Evolutionary conservation across 176 grass and related monocot species (phyloP).

Genomic region (Canna indica): DNA sequence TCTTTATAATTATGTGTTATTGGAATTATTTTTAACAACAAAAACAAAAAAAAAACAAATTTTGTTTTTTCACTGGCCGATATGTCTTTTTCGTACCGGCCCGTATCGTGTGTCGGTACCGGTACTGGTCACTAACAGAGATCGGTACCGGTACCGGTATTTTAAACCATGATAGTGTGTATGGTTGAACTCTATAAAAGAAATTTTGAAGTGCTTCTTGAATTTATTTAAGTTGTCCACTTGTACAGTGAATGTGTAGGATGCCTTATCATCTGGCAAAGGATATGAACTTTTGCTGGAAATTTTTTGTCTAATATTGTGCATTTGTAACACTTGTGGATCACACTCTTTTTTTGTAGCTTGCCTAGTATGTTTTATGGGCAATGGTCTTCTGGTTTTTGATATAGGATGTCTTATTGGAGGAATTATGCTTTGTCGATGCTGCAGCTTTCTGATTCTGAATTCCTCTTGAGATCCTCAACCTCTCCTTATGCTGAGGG

Average conservation of each 20-base stretch:
- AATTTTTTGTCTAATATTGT: neutral
- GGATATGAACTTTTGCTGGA: neutral
- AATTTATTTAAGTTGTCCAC: too few species aligned
- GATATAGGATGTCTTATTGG: constrained; percentile 55
- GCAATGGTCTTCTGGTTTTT: constrained; percentile 18
- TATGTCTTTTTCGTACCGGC: too few species aligned
- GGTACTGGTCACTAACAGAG: too few species aligned
- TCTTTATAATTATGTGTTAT: too few species aligned
- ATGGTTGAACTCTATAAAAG: too few species aligned
- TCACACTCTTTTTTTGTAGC: neutral
- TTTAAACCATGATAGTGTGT: too few species aligned
- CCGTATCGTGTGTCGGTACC: too few species aligned
- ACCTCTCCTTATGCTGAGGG: constrained; percentile 83
- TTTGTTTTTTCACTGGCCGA: too few species aligned
- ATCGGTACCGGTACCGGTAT: too few species aligned
- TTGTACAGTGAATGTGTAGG: neutral
- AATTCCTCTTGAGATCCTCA: constrained; percentile 61
- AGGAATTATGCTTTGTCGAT: constrained; percentile 31
- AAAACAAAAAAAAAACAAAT: too few species aligned
- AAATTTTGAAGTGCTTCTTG: too few species aligned
- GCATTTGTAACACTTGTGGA: neutral
- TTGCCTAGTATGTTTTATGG: constrained; percentile 12
- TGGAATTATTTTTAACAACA: too few species aligned
- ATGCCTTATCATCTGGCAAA: neutral
- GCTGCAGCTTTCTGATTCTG: constrained; percentile 50